phyloP scores from a whole-genome alignment of 2,329 filamentous ascomycete species.

The Myriosclerotinia curreyana region DNA sequence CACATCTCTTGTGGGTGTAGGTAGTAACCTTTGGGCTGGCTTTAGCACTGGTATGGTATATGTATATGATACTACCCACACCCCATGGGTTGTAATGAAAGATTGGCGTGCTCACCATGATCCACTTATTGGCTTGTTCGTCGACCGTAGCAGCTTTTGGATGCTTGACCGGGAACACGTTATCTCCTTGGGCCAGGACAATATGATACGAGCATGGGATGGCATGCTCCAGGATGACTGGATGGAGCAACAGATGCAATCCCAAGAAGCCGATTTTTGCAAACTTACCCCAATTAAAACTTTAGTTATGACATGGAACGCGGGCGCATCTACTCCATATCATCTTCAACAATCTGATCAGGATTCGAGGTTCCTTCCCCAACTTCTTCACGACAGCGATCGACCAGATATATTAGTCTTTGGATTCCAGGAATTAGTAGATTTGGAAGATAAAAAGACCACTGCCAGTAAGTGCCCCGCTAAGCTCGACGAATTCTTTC shows the following conservation, averaged over 20 bases:
- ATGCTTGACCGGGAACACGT: constrained; percentile 81
- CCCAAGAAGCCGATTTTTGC: constrained; percentile 78
- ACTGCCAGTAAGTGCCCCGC: constrained; percentile 68
- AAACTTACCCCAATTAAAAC: constrained; percentile 78
- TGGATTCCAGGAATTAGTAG: constrained; percentile 97
- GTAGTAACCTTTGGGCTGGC: constrained; percentile 82
- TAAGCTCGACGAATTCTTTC: constrained; percentile 19
- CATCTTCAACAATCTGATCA: constrained; percentile 67
- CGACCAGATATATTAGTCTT: constrained; percentile 90
- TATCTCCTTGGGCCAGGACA: constrained; percentile 82
- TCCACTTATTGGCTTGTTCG: constrained; percentile 72
- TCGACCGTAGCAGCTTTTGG: constrained; percentile 81
- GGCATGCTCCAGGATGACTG: constrained; percentile 90
- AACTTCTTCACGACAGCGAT: constrained; percentile 71
- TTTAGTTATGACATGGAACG: constrained; percentile 92
- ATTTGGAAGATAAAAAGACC: constrained; percentile 94
- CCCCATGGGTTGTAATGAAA: constrained; percentile 88
- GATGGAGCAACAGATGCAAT: constrained; percentile 88
- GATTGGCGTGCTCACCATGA: constrained; percentile 86
- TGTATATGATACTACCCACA: constrained; percentile 78
- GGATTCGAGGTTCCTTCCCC: constrained; percentile 75
- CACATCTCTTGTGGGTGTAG: constrained; percentile 77
- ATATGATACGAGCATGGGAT: constrained; percentile 83
- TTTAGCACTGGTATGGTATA: constrained; percentile 94
- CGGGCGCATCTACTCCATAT: constrained; percentile 88